Percentiles rank a stretch among this genome's conserved stretches.
phyloP scores from a whole-genome alignment of 1,139 yeast genomes.

The Yamadazyma diddensiae region DNA sequence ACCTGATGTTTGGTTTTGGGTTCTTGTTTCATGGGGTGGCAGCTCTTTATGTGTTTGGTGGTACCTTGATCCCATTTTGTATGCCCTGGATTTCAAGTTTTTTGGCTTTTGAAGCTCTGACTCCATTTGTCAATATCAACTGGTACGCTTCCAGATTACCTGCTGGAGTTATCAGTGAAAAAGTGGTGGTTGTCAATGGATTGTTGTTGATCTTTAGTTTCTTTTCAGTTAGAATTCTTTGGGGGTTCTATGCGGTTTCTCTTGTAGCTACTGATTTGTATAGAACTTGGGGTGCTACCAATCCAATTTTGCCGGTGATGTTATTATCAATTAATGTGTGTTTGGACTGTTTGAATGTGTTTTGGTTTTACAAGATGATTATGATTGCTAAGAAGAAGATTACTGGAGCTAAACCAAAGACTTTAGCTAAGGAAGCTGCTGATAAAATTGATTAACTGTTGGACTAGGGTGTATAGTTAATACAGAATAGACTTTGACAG shows the following conservation, averaged over 20 bases:
- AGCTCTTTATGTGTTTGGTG: conserved; percentile 70
- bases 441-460: conserved; percentile 19
- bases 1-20: conserved; percentile 71
- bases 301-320: conserved; percentile 27
- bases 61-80: conserved; percentile 48
- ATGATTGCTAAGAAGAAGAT: conserved; percentile 58
- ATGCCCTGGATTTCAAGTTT: conserved; percentile 83
- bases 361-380: conserved; percentile 85
- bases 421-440: conserved; percentile 20
- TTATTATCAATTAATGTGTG: conserved; percentile 62
- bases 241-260: conserved; percentile 80
- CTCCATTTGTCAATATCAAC: conserved; percentile 88
- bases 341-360: conserved; percentile 66
- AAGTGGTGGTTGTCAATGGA: conserved; percentile 64
- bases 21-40: conserved; percentile 84
- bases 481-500: too few species aligned
- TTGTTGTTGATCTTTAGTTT: conserved; percentile 64
- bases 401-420: conserved; percentile 16
- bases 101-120: conserved; percentile 82
- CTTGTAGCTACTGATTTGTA: conserved; percentile 54
- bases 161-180: conserved; percentile 49
- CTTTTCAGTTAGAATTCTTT: conserved; percentile 73
- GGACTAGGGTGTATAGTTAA: not conserved
- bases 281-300: conserved; percentile 28
- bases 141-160: conserved; percentile 87